A percentile compares a stretch with the other conserved stretches of the same genome.
phyloP scores from a whole-genome alignment of 148 eudicot genomes.

The Limonium bicolor region DNA sequence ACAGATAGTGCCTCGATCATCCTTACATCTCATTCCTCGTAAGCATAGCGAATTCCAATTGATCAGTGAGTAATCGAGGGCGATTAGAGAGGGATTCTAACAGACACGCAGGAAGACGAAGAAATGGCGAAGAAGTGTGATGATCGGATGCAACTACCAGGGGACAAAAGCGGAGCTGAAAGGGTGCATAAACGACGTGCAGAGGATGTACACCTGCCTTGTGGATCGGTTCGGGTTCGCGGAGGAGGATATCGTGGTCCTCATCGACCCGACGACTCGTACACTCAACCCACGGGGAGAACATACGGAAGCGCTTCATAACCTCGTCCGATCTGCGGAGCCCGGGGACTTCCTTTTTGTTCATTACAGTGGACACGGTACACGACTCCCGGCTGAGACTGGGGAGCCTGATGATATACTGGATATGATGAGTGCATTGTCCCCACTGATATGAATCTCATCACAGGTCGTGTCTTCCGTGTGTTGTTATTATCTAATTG shows the following conservation, averaged over 20 bases:
- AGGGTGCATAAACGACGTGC: slow-evolving; percentile 93
- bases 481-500: neutral
- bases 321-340: slow-evolving; percentile 36
- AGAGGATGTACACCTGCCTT: slow-evolving; percentile 35
- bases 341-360: slow-evolving; percentile 58
- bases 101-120: too few species aligned
- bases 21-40: too few species aligned
- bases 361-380: slow-evolving; percentile 95
- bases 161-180: slow-evolving; percentile 83
- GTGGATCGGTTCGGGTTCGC: slow-evolving; percentile 53
- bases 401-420: slow-evolving; percentile 87
- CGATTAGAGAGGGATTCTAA: too few species aligned
- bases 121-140: slow-evolving; percentile 62
- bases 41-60: too few species aligned
- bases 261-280: slow-evolving; percentile 60
- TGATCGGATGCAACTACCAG: slow-evolving; percentile 81
- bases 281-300: slow-evolving; percentile 59
- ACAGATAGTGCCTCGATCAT: too few species aligned
- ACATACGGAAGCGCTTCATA: slow-evolving; percentile 36
- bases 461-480: slow-evolving; percentile 33
- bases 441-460: slow-evolving; percentile 88
- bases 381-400: slow-evolving; percentile 88
- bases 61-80: too few species aligned
- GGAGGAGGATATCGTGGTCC: slow-evolving; percentile 38
- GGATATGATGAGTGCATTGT: slow-evolving; percentile 95